Base-by-base conservation (phyloP, 139 green algal genomes). In the Chlorella sp. region DNA sequence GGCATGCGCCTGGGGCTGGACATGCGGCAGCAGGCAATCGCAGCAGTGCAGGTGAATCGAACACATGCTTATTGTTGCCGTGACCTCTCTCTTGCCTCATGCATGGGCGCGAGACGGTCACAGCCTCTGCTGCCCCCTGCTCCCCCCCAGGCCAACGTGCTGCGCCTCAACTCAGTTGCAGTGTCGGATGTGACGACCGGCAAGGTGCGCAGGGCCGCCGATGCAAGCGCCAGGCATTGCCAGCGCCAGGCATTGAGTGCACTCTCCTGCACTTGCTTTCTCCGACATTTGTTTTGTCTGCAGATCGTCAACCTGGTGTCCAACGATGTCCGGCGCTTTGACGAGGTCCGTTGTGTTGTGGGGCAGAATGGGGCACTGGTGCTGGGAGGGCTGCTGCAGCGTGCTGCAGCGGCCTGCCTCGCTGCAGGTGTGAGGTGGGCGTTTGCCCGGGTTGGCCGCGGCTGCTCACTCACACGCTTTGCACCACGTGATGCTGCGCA, bases 321-420 rank as follows among this genome's bases (percentile, higher is more conserved):
- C 63, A 93, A 92, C 59, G 88, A 96, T 61, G 85, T 94, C 51
- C 79, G 86, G 7, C 82, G 91, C 19, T 94, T 96, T 66, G 92
- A 97, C 42, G 88, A 94, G 38, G 83, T 80, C 8, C 69, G 80
- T n/a, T n/a, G n/a, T n/a, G n/a, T n/a, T n/a, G n/a, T n/a, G n/a
- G n/a, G n/a, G n/a, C n/a, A n/a, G n/a, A n/a, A n/a, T n/a, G n/a
- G n/a, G n/a, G n/a, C n/a, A n/a, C n/a, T n/a, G n/a, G n/a, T n/a
- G n/a, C n/a, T n/a, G n/a, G n/a, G n/a, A n/a, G n/a, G n/a, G n/a
- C n/a, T n/a, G n/a, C n/a, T n/a, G n/a, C n/a, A n/a, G n/a, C n/a
- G n/a, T n/a, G n/a, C n/a, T n/a, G n/a, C n/a, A n/a, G n/a, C n/a
- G n/a, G n/a, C n/a, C n/a, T n/a, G n/a, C n/a, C n/a, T n/a, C n/a